Evolutionary conservation across 306 rosid genomes (phyloP).

Genomic region (Trifolium fragiferum): DNA sequence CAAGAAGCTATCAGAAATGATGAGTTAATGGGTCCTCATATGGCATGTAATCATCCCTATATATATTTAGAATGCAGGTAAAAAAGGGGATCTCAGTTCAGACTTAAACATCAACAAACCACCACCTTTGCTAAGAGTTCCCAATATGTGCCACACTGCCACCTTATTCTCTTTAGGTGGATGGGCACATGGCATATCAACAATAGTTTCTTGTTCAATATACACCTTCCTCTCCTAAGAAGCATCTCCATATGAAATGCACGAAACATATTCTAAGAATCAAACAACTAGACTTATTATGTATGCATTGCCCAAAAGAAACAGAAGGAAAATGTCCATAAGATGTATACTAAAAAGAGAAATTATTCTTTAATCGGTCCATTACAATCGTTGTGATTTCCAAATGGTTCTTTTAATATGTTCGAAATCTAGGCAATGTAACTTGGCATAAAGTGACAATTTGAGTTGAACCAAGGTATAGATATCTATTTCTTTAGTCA

Average conservation of each 20-base stretch:
- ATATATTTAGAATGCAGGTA: too few relatives aligned
- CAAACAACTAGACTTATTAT: slow-evolving; percentile 43
- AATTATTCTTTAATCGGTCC: slow-evolving; percentile 21
- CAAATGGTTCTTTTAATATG: neutral
- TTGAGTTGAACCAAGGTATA: slow-evolving; percentile 19
- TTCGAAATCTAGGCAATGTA: slow-evolving; percentile 29
- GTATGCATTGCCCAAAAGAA: slow-evolving; percentile 41
- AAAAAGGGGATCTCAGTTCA: too few relatives aligned
- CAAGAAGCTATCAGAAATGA: too few relatives aligned
- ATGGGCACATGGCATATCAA: slow-evolving; percentile 38
- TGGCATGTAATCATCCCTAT: too few relatives aligned
- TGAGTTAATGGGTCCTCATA: too few relatives aligned
- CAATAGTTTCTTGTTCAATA: slow-evolving; percentile 44
- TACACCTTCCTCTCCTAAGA: slow-evolving; percentile 46
- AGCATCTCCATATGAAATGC: slow-evolving; percentile 43
- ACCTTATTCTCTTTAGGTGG: slow-evolving; percentile 40
- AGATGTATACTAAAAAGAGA: slow-evolving; percentile 15
- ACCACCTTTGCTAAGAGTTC: neutral
- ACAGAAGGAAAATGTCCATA: slow-evolving; percentile 19
- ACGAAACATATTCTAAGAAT: slow-evolving; percentile 50
- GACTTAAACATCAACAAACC: too few relatives aligned
- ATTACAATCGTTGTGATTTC: slow-evolving; percentile 18
- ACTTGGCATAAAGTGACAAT: slow-evolving; percentile 13
- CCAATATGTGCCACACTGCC: slow-evolving; percentile 29
- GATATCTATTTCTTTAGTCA: slow-evolving; percentile 9